Conservation (phyloP, 805 yeast species). For the Candida gorgasii region DNA sequence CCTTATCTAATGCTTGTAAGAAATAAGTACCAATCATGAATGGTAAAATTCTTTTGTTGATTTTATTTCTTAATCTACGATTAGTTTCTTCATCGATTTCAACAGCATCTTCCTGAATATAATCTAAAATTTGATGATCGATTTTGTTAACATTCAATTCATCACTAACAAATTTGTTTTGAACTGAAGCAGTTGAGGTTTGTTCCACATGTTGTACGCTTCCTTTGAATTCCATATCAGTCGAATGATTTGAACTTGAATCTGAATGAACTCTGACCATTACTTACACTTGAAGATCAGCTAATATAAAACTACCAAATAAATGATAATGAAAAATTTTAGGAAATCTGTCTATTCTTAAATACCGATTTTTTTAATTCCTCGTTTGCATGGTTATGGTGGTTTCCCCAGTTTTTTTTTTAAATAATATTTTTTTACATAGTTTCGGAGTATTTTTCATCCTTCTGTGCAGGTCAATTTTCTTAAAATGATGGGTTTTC, state of each 20-base stretch:
- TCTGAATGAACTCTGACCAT: slow-evolving; percentile 1
- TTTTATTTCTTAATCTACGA: slow-evolving; percentile 20
- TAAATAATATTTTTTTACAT: background rate
- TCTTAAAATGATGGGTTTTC: background rate
- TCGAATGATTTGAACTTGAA: background rate
- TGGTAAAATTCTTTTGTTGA: slow-evolving; percentile 37
- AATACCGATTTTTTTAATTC: background rate
- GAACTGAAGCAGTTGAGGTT: background rate
- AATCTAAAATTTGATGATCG: slow-evolving; percentile 17
- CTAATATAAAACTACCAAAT: background rate
- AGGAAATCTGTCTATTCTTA: background rate
- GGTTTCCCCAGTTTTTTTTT: slow-evolving; percentile 6
- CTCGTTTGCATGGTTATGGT: background rate
- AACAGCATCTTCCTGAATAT: slow-evolving; percentile 21
- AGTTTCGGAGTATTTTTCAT: slow-evolving; percentile 3
- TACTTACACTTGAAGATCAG: background rate
- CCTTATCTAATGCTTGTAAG: slow-evolving; percentile 59
- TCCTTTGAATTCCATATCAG: slow-evolving; percentile 6
- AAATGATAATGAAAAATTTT: background rate
- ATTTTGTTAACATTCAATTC: slow-evolving; percentile 12
- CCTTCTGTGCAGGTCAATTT: background rate
- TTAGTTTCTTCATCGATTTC: slow-evolving; percentile 26
- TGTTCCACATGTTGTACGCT: slow-evolving; percentile 6
- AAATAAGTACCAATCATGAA: slow-evolving; percentile 55
- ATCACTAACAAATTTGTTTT: slow-evolving; percentile 10